A percentile compares a stretch with the other conserved stretches of the same genome.
These are phyloP conservation scores for Paracorniculantispora psalliotae DNA, from an alignment of 2,329 filamentous ascomycete species.

Conservation along the genomic window DNA sequence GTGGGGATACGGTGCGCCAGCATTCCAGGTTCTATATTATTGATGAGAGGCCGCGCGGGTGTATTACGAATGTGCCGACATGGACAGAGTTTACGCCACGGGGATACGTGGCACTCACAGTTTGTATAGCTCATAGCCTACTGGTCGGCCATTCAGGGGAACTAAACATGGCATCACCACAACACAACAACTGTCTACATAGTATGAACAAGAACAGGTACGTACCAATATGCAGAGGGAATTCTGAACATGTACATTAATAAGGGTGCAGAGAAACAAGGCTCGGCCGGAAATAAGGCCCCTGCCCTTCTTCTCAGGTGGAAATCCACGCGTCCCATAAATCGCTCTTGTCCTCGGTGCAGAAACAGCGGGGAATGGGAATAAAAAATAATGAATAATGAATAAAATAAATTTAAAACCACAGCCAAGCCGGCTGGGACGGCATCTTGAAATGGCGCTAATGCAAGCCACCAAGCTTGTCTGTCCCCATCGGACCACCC, in stretches of 20 bases:
- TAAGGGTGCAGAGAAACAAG: background rate
- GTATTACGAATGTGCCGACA: too few species aligned
- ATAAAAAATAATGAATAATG: background rate
- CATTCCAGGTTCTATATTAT: too few species aligned
- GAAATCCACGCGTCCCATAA: background rate
- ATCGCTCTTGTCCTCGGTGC: background rate
- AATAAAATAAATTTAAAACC: background rate
- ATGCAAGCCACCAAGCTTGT: slow-evolving; percentile 16
- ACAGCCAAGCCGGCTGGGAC: slow-evolving; percentile 36
- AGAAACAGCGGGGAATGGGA: background rate
- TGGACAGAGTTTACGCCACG: too few species aligned
- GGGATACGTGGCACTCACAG: too few species aligned
- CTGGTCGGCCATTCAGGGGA: too few species aligned
- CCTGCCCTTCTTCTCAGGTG: background rate
- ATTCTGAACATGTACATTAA: slow-evolving; percentile 1
- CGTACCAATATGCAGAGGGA: background rate
- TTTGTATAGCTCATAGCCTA: too few species aligned
- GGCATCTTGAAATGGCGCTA: slow-evolving; percentile 32
- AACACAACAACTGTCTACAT: too few species aligned
- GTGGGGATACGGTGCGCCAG: too few species aligned
- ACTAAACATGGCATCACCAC: too few species aligned
- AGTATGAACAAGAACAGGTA: background rate
- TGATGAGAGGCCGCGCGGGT: too few species aligned
- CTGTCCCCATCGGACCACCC: slow-evolving; percentile 4
- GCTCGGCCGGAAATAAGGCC: slow-evolving; percentile 3